Evolutionary conservation across 192 early-diverging fungal species (phyloP), one percentile per base, ranked within the genome.

Genomic region (Coemansia sp.): DNA sequence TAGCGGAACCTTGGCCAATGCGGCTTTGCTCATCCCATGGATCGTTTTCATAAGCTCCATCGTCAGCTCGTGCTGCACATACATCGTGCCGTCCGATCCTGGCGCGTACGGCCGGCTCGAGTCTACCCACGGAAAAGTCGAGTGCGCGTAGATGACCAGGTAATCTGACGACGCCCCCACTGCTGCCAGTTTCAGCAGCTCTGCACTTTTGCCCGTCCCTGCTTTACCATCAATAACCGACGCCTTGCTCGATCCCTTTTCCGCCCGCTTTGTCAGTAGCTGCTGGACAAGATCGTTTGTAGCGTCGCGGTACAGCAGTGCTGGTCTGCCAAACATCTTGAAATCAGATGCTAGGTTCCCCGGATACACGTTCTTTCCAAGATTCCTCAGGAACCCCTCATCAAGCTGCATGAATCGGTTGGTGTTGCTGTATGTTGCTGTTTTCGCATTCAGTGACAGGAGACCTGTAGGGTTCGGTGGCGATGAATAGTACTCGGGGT

Each of bases 51-150:
- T 17, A 19, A 79, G 68, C 50, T 72, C 73, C 44, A 50, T 41
- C 12, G 61, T 43, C 22, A 76, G 50, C 48, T 79, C 77, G 17
- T 61, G 63, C 67, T 84, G 81, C n/a, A 63, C 48, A 68, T 67
- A 84, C 69, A 62, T 41, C 16, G 61, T 40, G 57, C 54, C 55
- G 13, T 45, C 62, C 14, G 69, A 63, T 22, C 20, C 64, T 1
- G 77, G 76, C 13, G 68, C 72, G 54, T 84, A 84, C 53, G 81
- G 76, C 13, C 64, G 69, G 32, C 76, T 84, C 32, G 81, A 84
- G 37, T 84, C 64, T 42, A 84, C 81, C 81, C 81, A 84, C 7
- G 59, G 46, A 22, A 68, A 16, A 3, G 81, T 75, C 6, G 63
- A 50, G 25, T 43, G 56, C 19, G 64, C 81, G 32, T 84, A 84